A percentile compares a stretch with the other conserved stretches of the same genome.
Evolutionary conservation across 495 filamentous ascomycete genomes (phyloP).

Genomic region (Zalerion maritima): DNA sequence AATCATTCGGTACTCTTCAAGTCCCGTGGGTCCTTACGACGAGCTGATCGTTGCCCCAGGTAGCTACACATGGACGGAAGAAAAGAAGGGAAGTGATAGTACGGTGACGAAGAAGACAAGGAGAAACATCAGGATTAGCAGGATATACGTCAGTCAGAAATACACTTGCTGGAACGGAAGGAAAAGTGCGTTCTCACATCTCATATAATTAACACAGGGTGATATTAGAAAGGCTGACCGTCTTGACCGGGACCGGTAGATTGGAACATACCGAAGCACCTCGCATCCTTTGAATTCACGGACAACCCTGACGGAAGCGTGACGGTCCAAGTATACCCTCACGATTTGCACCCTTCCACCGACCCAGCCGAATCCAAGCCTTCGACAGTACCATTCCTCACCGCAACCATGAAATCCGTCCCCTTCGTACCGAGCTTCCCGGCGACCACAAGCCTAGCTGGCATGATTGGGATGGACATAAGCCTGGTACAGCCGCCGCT

Average conservation of each 20-base stretch:
- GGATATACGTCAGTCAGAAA: slow-evolving; percentile 37
- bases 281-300: slow-evolving; percentile 34
- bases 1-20: slow-evolving; percentile 33
- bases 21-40: slow-evolving; percentile 36
- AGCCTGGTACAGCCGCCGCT: slow-evolving; percentile 30
- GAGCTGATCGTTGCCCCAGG: slow-evolving; percentile 34
- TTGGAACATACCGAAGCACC: slow-evolving; percentile 41
- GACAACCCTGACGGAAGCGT: slow-evolving; percentile 17
- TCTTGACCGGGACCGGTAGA: slow-evolving; percentile 14
- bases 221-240: not conserved
- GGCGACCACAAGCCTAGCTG: slow-evolving; percentile 17
- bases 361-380: slow-evolving; percentile 13
- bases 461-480: slow-evolving; percentile 19
- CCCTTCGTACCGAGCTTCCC: slow-evolving; percentile 28
- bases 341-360: slow-evolving; percentile 10
- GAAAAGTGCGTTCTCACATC: slow-evolving; percentile 10
- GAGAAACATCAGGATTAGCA: slow-evolving; percentile 20
- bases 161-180: slow-evolving; percentile 33
- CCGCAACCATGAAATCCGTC: slow-evolving; percentile 23
- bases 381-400: slow-evolving; percentile 24
- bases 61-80: slow-evolving; percentile 19
- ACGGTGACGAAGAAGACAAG: slow-evolving; percentile 10
- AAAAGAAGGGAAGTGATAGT: slow-evolving; percentile 12
- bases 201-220: not conserved
- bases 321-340: slow-evolving; percentile 29